Evolutionary conservation across 2,329 filamentous ascomycete genomes (phyloP), one percentile per base, ranked within the genome.

Genomic region (Hymenoscyphus salicellus): DNA sequence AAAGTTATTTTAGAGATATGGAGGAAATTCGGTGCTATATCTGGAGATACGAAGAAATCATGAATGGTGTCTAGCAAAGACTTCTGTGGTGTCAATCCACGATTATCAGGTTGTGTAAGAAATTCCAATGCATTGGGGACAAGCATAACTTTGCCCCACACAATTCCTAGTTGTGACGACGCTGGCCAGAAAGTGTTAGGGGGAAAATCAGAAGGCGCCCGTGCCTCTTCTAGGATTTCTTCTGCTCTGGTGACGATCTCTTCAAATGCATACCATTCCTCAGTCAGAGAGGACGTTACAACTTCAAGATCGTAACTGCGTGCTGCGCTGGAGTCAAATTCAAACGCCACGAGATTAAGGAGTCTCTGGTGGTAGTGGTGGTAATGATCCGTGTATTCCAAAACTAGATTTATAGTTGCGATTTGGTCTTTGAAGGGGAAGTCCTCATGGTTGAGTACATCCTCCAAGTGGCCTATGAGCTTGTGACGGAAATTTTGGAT

Each of bases 11-110:
- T 43, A 10, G 32, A 52, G 10, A 63, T 33, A 32, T 57, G 55
- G 11, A 55, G n/a, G 26, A 63, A 63, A 26, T 30, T 63, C 10
- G 57, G 58, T 41, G 62, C 62, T 36, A 60, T 55, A 43, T 63
- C 62, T 4, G 57, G 57, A 46, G 57, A 55, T 33, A 56, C 32
- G 62, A 63, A 63, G 43, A 60, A 63, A 16, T 55, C 28, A 17
- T 38, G 56, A 8, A 63, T 59, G n/a, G 32, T 43, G n/a, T 60
- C 32, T 8, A 52, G n/a, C 46, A 26, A 52, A 4, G 46, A 46
- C 38, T 33, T 30, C 32, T 26, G 23, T 16, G 36, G 16, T 32
- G 10, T 30, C 23, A 26, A 26, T 59, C 30, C 57, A 36, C 57
- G 57, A 59, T 10, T 26, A 36, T 59, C 57, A 11, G 33, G 30